Base-by-base conservation (phyloP, 805 yeast genomes). In the Yarrowia yakushimensis region DNA sequence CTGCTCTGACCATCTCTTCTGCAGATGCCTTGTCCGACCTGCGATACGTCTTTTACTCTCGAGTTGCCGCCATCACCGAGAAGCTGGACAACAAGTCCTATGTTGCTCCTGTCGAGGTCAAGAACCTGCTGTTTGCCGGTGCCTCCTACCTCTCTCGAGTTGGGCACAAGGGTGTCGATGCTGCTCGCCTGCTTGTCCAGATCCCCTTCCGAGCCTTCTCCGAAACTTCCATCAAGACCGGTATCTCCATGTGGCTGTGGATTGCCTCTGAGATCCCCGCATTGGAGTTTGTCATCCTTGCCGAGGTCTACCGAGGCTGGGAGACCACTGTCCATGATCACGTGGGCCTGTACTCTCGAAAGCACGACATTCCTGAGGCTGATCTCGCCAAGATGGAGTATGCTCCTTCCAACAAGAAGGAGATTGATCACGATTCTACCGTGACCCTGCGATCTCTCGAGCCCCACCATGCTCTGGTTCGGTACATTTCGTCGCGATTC, bases 341-440 rank as follows among this genome's bases (percentile, higher is more conserved):
- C 27, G 76, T 76, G 41, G 97, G 98, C 3, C 72, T 93, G 11
- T 92, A 82, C 72, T 81, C 86, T 7, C 78, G 76, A 4, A 68
- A 73, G 6, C 74, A 75, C 66, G 96, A 91, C 71, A 71, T 83
- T 7, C 69, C 68, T 0, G 76, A 79, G 62, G 86, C 93, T 23
- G 88, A 86, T 62, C 86, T 78, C 72, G 75, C 82, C 66, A 80
- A 78, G 59, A 94, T 94, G 99, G 94, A 89, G 66, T 94, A 94
- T 69, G 76, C 91, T 0, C 97, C 99, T 11, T 85, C 96, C 48
- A 85, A 87, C 73, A 85, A 84, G 67, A 77, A 78, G 46, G 79
- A 77, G 7, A 79, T 86, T 8, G 81, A 82, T 61, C 82, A 81
- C 64, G 74, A 77, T 33, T 84, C 90, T 0, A 72, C 74, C 1